A percentile compares a stretch with the other conserved stretches of the same genome.
phyloP scores from a whole-genome alignment of 306 rosid genomes.

The Nissolia schottii region DNA sequence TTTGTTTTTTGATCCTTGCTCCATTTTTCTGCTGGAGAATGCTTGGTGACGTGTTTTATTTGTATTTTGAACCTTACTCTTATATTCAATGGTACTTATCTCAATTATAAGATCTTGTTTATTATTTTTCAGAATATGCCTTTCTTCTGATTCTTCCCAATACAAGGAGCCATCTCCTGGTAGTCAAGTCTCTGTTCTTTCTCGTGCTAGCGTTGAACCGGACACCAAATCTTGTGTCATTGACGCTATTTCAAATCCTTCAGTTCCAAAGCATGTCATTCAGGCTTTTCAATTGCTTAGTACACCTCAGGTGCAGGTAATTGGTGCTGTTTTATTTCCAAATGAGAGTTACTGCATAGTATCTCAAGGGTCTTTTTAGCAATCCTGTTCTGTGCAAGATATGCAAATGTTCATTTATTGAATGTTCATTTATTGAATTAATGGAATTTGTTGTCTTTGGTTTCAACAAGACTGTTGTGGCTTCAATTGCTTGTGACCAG shows the following conservation, averaged over 20 bases:
- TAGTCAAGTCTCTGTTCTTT: constrained; percentile 22
- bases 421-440: neutral
- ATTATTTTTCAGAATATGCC: constrained; percentile 46
- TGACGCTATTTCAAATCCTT: constrained; percentile 28
- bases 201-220: constrained; percentile 27
- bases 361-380: neutral
- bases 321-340: neutral
- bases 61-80: neutral
- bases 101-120: neutral
- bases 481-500: constrained; percentile 65
- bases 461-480: constrained; percentile 62
- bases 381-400: neutral
- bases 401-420: neutral
- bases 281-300: constrained; percentile 65
- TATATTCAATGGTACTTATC: neutral
- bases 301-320: constrained; percentile 61
- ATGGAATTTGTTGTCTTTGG: neutral
- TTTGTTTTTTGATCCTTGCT: too few relatives aligned
- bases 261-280: constrained; percentile 52
- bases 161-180: constrained; percentile 17
- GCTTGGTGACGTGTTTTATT: too few relatives aligned
- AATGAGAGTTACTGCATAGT: neutral
- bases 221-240: constrained; percentile 36
- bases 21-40: too few relatives aligned
- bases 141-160: constrained; percentile 39